A percentile compares a stretch with the other conserved stretches of the same genome.
These are phyloP conservation scores for Forsythia viridissima DNA, from an alignment of 257 asterid genomes.

Conservation along the genomic window DNA sequence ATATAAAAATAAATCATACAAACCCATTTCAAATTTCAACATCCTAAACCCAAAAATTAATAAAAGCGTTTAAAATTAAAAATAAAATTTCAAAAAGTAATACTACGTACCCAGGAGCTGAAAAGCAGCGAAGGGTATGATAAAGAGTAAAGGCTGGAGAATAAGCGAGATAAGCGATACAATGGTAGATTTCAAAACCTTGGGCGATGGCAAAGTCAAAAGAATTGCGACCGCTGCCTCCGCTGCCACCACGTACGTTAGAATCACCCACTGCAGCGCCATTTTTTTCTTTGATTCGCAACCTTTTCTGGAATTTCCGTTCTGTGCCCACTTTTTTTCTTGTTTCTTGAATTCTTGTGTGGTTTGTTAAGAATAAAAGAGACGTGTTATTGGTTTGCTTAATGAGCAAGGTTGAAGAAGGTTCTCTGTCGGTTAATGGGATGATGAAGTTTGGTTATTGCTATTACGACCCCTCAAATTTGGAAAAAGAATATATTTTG, in stretches of 20 bases:
- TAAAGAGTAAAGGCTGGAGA: constrained; percentile 81
- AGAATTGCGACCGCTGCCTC: constrained; percentile 74
- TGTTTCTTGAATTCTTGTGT: not conserved
- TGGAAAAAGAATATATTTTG: not conserved
- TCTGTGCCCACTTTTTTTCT: not conserved
- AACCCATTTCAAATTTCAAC: not conserved
- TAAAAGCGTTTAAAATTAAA: not conserved
- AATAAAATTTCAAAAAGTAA: not conserved
- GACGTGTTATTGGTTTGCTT: constrained; percentile 11
- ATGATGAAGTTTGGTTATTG: not conserved
- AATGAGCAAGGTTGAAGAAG: constrained; percentile 23
- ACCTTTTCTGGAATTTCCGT: not conserved
- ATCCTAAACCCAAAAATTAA: not conserved
- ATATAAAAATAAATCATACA: not conserved
- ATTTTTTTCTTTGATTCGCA: constrained; percentile 33
- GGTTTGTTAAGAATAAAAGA: not conserved
- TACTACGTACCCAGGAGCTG: constrained; percentile 74
- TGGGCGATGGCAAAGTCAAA: constrained; percentile 75
- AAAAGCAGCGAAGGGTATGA: constrained; percentile 78
- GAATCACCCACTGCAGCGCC: constrained; percentile 88
- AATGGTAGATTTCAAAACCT: constrained; percentile 58
- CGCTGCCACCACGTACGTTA: constrained; percentile 80
- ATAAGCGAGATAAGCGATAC: constrained; percentile 63
- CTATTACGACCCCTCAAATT: constrained; percentile 4
- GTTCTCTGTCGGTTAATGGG: constrained; percentile 5